Percentiles rank a stretch among this genome's conserved stretches.
These are phyloP conservation scores for Psilocybe sp. DNA, from an alignment of 768 basidiomycete species.

Conservation along the genomic window DNA sequence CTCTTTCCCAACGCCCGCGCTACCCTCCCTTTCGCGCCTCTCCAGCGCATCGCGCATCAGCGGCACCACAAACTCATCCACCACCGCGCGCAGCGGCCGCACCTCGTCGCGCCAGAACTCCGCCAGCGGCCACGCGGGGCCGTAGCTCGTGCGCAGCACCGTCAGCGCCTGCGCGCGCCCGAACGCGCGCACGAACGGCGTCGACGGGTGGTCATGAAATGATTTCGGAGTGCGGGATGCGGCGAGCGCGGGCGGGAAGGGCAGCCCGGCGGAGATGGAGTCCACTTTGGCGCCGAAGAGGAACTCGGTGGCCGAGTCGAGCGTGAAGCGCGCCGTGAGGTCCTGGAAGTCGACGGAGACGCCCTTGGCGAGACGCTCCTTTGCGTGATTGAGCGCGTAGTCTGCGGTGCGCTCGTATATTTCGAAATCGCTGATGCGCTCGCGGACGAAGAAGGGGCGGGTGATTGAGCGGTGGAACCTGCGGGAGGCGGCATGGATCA, in stretches of 20 bases:
- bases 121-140: constrained; percentile 29
- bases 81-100: constrained; percentile 36
- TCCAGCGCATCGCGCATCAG: constrained; percentile 43
- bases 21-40: constrained; percentile 32
- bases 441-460: constrained; percentile 65
- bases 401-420: constrained; percentile 55
- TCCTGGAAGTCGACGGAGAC: constrained; percentile 60
- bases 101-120: constrained; percentile 54
- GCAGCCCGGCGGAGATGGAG: constrained; percentile 46
- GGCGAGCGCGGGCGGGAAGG: constrained; percentile 40
- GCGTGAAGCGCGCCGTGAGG: constrained; percentile 50
- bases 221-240: constrained; percentile 21
- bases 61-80: constrained; percentile 48
- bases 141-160: constrained; percentile 35
- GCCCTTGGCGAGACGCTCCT: constrained; percentile 40
- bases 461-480: constrained; percentile 64
- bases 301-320: constrained; percentile 64
- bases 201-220: constrained; percentile 32
- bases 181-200: constrained; percentile 49
- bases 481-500: background rate
- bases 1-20: constrained; percentile 22
- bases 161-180: constrained; percentile 36
- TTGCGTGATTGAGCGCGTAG: constrained; percentile 40
- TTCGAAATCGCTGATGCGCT: constrained; percentile 58
- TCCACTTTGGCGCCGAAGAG: constrained; percentile 53